These are phyloP conservation scores for Paxillus ammoniavirescens DNA, from an alignment of 768 basidiomycete genomes.

Conservation along the genomic window DNA sequence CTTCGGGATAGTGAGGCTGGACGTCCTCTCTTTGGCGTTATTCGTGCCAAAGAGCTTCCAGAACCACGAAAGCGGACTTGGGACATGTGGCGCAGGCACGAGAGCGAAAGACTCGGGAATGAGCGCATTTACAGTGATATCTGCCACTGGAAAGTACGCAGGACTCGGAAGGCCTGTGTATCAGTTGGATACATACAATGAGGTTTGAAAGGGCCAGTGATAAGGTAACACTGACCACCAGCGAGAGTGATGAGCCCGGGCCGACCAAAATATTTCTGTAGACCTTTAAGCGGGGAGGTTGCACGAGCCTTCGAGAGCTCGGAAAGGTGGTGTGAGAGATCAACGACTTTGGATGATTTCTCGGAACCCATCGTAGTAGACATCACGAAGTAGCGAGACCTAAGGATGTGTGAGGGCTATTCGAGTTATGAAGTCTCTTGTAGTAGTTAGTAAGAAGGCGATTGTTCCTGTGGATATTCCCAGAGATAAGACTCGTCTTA, in stretches of 20 bases:
- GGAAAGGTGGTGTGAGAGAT: constrained; percentile 76
- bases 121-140: constrained; percentile 54
- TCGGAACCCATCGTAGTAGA: constrained; percentile 27
- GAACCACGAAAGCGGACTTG: constrained; percentile 51
- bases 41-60: constrained; percentile 49
- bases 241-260: constrained; percentile 58
- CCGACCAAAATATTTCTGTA: constrained; percentile 56
- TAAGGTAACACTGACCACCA: constrained; percentile 49
- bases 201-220: neutral
- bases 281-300: constrained; percentile 61
- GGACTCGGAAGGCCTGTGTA: constrained; percentile 60
- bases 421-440: too few relatives aligned
- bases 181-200: neutral
- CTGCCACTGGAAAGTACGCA: constrained; percentile 68
- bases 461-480: too few relatives aligned
- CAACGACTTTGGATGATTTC: constrained; percentile 48
- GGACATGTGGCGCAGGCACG: constrained; percentile 17
- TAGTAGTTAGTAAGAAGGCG: too few relatives aligned
- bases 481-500: too few relatives aligned
- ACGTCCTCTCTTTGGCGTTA: constrained; percentile 41
- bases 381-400: neutral
- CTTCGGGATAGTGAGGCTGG: constrained; percentile 58
- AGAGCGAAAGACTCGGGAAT: constrained; percentile 49
- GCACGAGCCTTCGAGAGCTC: constrained; percentile 45
- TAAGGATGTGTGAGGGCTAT: neutral